Evolutionary conservation across 1,139 yeast species (phyloP).

Genomic region (Nakaseomyces sp.): DNA sequence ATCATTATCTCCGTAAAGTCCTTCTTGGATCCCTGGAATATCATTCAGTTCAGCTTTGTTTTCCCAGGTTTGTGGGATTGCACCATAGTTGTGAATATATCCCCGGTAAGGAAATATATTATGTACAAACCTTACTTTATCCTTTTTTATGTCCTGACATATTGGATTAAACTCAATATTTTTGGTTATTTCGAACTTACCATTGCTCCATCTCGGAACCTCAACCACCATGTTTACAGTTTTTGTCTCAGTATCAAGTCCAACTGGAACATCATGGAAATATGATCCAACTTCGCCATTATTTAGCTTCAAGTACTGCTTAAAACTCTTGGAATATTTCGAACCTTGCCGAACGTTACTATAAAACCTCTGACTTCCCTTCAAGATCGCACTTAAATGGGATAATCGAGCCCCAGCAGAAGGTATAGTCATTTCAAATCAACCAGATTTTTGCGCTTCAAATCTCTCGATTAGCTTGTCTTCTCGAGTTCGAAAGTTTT

Average conservation of each 20-base stretch:
- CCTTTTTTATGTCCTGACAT: slow-evolving; percentile 82
- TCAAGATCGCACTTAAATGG: not conserved
- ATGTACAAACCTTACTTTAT: slow-evolving; percentile 71
- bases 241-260: slow-evolving; percentile 51
- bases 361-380: slow-evolving; percentile 16
- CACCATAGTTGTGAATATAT: slow-evolving; percentile 87
- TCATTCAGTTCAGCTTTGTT: slow-evolving; percentile 39
- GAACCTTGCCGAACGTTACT: slow-evolving; percentile 31
- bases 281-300: slow-evolving; percentile 55
- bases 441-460: no score
- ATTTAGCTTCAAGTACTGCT: slow-evolving; percentile 35
- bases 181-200: slow-evolving; percentile 82
- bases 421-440: not conserved
- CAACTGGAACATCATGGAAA: slow-evolving; percentile 86
- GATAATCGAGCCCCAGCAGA: not conserved
- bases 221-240: slow-evolving; percentile 86
- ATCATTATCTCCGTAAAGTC: slow-evolving; percentile 82
- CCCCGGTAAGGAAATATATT: slow-evolving; percentile 89
- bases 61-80: slow-evolving; percentile 96
- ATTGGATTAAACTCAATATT: slow-evolving; percentile 75
- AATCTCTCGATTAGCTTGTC: not conserved
- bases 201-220: slow-evolving; percentile 94
- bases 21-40: slow-evolving; percentile 26
- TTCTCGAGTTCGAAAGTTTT: no score
- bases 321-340: slow-evolving; percentile 39